Evolutionary conservation across 306 rosid genomes (phyloP), one percentile per base, ranked within the genome.

Genomic region (Arachis stenosperma): DNA sequence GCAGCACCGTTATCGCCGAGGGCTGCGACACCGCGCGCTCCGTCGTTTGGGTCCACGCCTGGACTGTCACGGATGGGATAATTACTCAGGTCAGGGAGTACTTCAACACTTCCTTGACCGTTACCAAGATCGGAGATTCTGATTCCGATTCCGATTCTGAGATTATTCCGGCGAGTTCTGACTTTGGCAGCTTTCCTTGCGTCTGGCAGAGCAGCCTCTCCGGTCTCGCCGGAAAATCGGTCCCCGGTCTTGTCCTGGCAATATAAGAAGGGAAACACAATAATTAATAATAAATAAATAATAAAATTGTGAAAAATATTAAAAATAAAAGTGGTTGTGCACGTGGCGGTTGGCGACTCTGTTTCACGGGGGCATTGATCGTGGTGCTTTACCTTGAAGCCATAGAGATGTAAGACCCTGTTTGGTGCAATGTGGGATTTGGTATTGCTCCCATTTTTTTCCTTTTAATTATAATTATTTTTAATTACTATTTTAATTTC

Each of bases 171-270:
- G 75, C 75, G 5, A 3, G 27, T 0, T 17, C 55, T 1, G 56
- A 62, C 22, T 65, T 88, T n/a, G 79, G 65, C 55, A 90, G 80
- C 9, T 84, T 85, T 61, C 93, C 90, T 15, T 90, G 88, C 51
- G 85, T 93, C 5, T 94, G 99, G 99, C 95, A 94, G 73, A 94
- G 99, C 73, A 92, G 78, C 66, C 78, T 88, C 63, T 89, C 99
- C 54, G 6, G 69, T 42, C 89, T 47, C 81, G 86, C 84, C 73
- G 96, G 97, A 0, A 88, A 94, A 79, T 89, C 99, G n/a, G 89
- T 94, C 0, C 99, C 99, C 43, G 97, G 99, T 46, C 84, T 94
- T 36, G 97, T 94, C 46, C 92, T 94, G 40, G 96, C 99, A 1
- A 84, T 93, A 39, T 90, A 81, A 80, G 39, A 15, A 37, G 9